A percentile compares a stretch with the other conserved stretches of the same genome.
Evolutionary conservation across 306 rosid species (phyloP).

Genomic region (Ormosia emarginata): DNA sequence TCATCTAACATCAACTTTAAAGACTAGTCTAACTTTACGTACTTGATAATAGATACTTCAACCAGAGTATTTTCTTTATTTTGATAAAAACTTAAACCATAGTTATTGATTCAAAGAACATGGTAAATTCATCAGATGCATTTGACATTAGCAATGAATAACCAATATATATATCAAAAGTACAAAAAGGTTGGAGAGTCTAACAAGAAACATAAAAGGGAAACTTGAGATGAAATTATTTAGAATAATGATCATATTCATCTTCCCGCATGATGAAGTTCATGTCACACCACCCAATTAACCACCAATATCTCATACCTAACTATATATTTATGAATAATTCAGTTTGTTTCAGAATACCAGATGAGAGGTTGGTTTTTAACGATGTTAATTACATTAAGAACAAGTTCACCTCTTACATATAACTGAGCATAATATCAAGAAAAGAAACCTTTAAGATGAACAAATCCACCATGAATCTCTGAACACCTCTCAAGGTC

Average conservation of each 20-base stretch:
- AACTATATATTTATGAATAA: not conserved
- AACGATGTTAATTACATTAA: not conserved
- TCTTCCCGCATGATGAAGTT: slow-evolving; percentile 15
- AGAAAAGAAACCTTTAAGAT: slow-evolving; percentile 56
- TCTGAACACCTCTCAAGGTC: slow-evolving; percentile 66
- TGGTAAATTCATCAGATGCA: not conserved
- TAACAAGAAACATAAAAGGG: not conserved
- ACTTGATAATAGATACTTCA: not conserved
- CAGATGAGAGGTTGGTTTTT: not conserved
- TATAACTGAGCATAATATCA: not conserved
- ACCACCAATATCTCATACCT: slow-evolving; percentile 1
- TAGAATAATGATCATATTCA: not conserved
- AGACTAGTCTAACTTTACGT: not conserved
- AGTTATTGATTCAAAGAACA: not conserved
- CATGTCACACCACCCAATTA: not conserved
- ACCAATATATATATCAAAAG: not conserved
- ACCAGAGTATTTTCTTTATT: not conserved
- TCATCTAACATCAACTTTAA: not conserved
- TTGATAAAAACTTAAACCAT: not conserved
- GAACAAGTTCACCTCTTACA: not conserved
- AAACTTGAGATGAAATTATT: not conserved
- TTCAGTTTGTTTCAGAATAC: slow-evolving; percentile 11
- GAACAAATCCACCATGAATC: slow-evolving; percentile 73
- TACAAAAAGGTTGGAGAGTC: not conserved
- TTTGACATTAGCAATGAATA: not conserved